Evolutionary conservation across 148 eudicot genomes (phyloP).

Genomic region (Fagopyrum homotropicum): DNA sequence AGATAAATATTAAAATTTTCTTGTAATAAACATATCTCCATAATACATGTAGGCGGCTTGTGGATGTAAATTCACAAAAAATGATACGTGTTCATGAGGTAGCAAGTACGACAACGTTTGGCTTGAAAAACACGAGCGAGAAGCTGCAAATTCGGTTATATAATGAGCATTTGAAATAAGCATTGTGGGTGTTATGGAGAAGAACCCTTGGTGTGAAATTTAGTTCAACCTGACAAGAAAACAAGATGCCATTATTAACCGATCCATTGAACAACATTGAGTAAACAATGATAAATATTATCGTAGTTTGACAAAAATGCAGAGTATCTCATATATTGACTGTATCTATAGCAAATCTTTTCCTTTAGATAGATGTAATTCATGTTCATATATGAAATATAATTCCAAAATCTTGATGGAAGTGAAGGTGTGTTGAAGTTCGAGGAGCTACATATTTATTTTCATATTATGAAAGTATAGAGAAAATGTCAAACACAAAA

Average conservation of each 20-base stretch:
- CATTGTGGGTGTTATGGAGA: constrained; percentile 30
- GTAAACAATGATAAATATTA: background rate
- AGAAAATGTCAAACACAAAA: background rate
- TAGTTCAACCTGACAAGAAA: constrained; percentile 28
- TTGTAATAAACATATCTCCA: too few relatives aligned
- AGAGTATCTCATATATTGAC: background rate
- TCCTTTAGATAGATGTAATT: background rate
- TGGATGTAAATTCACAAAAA: too few relatives aligned
- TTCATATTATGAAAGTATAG: background rate
- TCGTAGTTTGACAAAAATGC: too few relatives aligned
- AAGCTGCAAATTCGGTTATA: constrained; percentile 31
- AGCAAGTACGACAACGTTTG: constrained; percentile 33
- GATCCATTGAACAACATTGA: background rate
- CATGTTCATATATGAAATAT: background rate
- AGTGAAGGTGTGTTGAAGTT: background rate
- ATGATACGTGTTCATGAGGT: constrained; percentile 19
- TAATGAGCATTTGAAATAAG: constrained; percentile 22
- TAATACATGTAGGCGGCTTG: too few relatives aligned
- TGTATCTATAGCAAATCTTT: background rate
- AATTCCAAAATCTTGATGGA: background rate
- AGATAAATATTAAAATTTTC: too few relatives aligned
- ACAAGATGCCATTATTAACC: background rate
- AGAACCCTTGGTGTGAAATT: constrained; percentile 40
- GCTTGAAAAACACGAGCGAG: constrained; percentile 29
- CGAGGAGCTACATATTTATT: background rate